Conservation (phyloP, 352 stramenopile genomes). For the Pythium guiyangense region DNA sequence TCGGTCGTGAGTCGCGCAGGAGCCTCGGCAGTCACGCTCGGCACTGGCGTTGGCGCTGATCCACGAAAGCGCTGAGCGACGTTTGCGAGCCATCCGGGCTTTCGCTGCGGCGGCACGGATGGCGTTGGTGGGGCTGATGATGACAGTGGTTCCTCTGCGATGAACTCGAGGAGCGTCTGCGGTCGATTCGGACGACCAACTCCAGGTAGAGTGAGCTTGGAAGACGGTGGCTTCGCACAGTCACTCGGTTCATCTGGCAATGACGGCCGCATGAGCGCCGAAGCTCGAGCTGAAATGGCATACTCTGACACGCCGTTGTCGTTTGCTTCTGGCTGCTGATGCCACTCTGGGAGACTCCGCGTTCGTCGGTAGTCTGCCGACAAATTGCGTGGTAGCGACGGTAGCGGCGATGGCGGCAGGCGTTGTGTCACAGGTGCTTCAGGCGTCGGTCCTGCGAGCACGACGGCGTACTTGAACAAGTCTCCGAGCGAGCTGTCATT, state of each 20-base stretch:
- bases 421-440: no score
- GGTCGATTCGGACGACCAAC: neutral
- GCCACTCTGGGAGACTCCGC: conserved; percentile 34
- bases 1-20: neutral
- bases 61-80: conserved; percentile 25
- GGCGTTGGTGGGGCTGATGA: conserved; percentile 6
- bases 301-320: no score
- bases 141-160: conserved; percentile 21
- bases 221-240: conserved; percentile 2
- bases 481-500: conserved; percentile 46
- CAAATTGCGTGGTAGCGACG: conserved; percentile 16
- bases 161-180: conserved; percentile 21
- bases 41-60: conserved; percentile 7
- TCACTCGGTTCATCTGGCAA: no score
- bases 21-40: neutral
- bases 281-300: no score
- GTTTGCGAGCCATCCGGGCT: conserved; percentile 29
- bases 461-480: conserved; percentile 70
- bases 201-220: conserved; percentile 21
- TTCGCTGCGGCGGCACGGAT: conserved; percentile 10
- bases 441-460: conserved; percentile 44
- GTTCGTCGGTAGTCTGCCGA: conserved; percentile 35
- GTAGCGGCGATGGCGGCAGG: neutral
- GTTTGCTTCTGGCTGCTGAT: conserved; percentile 12
- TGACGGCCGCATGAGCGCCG: no score